Percentiles rank a stretch among this genome's conserved stretches.
phyloP scores from a whole-genome alignment of 176 grass and related monocot species.

The Olyra latifolia region DNA sequence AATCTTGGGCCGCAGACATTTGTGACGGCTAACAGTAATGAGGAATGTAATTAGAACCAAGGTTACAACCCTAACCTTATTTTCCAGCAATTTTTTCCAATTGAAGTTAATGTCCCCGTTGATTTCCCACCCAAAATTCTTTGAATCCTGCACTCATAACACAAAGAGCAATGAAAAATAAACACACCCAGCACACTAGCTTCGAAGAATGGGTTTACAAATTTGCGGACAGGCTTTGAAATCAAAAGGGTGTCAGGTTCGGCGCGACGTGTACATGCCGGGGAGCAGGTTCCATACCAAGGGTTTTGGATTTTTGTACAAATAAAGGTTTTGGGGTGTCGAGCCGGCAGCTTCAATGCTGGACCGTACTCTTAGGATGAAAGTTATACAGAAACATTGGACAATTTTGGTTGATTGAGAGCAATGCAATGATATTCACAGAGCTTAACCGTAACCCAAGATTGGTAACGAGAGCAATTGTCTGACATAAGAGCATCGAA shows the following conservation, averaged over 20 bases:
- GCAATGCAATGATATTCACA: background rate
- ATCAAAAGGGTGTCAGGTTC: too few relatives aligned
- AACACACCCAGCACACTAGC: background rate
- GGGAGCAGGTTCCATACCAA: too few relatives aligned
- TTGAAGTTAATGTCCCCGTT: conserved; percentile 78
- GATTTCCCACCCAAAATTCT: conserved; percentile 90
- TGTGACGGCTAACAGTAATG: background rate
- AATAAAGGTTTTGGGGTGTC: too few relatives aligned
- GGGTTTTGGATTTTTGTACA: too few relatives aligned
- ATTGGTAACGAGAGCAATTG: background rate
- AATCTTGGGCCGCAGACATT: background rate
- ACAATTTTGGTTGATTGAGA: background rate
- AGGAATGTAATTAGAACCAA: background rate
- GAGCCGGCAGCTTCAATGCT: background rate
- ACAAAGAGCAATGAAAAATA: background rate
- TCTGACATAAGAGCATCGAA: background rate
- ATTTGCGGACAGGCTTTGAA: background rate
- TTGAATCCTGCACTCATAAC: conserved; percentile 57
- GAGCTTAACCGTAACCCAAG: background rate
- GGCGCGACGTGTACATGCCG: too few relatives aligned
- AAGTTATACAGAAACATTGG: background rate
- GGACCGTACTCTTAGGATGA: background rate
- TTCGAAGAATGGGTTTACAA: background rate
- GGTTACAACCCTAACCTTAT: conserved; percentile 58
- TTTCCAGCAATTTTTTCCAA: conserved; percentile 87